Base-by-base conservation (phyloP, 1,284 basidiomycete species). In the Grifola frondosa region DNA sequence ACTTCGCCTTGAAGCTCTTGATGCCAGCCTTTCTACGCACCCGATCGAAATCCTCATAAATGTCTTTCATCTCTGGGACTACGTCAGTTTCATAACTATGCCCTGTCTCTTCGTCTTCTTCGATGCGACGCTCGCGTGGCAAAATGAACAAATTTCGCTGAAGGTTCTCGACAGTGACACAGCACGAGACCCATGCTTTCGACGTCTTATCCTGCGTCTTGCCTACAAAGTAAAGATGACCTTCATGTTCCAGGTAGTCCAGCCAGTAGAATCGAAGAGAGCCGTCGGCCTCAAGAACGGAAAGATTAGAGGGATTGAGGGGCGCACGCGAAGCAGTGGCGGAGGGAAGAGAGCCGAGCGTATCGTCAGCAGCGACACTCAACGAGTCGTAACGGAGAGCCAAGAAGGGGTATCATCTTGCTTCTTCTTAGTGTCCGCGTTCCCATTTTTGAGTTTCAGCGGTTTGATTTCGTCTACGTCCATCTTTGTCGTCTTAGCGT, bases 101-200 rank as follows among this genome's bases (percentile, higher is more conserved):
- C 2, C 72, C 64, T 0, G 71, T 75, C 28, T 80, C 76, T 30
- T 80, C 79, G 31, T 74, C 75, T 64, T 75, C 65, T 68, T 88
- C 80, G 15, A 84, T 72, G 16, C 78, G 76, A 39, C 76, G 77
- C 28, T 80, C 70, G 8, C 93, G 79, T 0, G 95, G 93, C 41
- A 96, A 77, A n/a, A 97, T 80, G 59, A 90, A 98, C n/a, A 99
- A 69, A 63, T 97, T 97, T 20, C 96, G 82, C 67, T 97, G 77
- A 16, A 99, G 77, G 42, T 85, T 86, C 49, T 90, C 83, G 38
- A 99, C 78, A 2, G 86, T 87, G 29, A 99, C 74, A 56, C 91
- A 95, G 53, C 89, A 91, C 17, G 91, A 95, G n/a, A 91, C 73
- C 78, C 87, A 97, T 0, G 65, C 56, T 13, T 70, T 71, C 2